Evolutionary conservation across 1,284 basidiomycete species (phyloP), one percentile per base, ranked within the genome.

Genomic region (Pseudozyma sp.): DNA sequence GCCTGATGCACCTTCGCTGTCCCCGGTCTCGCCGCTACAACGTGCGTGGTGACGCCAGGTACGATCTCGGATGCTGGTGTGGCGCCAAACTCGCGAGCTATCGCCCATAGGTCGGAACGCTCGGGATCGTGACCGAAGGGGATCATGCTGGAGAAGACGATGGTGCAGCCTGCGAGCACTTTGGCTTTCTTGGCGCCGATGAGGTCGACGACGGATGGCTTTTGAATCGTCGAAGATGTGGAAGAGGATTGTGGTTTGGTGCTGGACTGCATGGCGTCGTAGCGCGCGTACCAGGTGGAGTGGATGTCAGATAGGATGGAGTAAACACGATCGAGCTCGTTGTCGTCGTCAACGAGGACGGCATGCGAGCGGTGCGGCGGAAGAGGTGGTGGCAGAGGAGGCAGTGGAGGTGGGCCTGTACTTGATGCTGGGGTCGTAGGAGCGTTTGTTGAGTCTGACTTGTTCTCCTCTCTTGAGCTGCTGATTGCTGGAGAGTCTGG

Each of bases 71-170:
- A 89, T 42, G 90, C 88, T 84, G 93, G 94, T 43, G 86, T 87
- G 0, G 96, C 96, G 16, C 96, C 96, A 80, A 97, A 99, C 84
- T 92, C 91, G 52, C 89, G 88, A 5, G 96, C 94, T 77, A 92
- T 88, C 65, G 90, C 89, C 95, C 95, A 98, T 54, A 94, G 90
- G 75, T 96, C 93, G 14, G 92, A 92, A 85, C 76, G 87, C 82
- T 94, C 91, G 34, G 93, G 91, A 66, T 87, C 87, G 9, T 90
- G 90, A 72, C 94, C 91, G 25, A 95, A 89, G 1, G 96, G 95
- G 61, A 98, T 95, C 48, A 99, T 90, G 56, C 93, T 93, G 0
- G 95, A 97, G 85, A 99, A 98, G 35, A 95, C 88, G 31, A 99
- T 89, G 78, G 92, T 89, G 48, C 91, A 89, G 25, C 92, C 93